Evolutionary conservation across 208 protist genomes (phyloP).

Genomic region (Trypanosoma platydactyli): DNA sequence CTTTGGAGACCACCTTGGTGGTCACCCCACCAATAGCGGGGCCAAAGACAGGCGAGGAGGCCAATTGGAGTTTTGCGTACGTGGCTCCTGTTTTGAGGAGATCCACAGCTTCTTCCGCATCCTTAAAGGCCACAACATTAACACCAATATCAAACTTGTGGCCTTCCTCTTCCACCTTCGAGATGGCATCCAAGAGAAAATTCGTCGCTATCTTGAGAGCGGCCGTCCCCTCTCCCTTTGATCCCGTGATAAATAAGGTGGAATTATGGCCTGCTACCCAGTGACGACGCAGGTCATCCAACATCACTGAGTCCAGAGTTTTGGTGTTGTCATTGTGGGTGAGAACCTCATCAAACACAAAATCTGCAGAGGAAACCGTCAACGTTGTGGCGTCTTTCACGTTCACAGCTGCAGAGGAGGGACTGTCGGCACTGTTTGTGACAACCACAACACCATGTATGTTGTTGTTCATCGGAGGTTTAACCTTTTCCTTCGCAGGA

Average conservation of each 20-base stretch:
- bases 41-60: conserved; percentile 71
- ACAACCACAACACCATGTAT: conserved; percentile 39
- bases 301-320: conserved; percentile 35
- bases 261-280: conserved; percentile 68
- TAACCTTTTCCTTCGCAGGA: neutral
- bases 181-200: conserved; percentile 52
- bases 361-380: conserved; percentile 35
- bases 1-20: conserved; percentile 37
- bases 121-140: conserved; percentile 56
- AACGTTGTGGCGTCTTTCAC: conserved; percentile 48
- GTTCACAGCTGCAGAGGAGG: conserved; percentile 16
- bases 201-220: conserved; percentile 39
- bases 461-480: conserved; percentile 33
- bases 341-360: conserved; percentile 56
- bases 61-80: conserved; percentile 47
- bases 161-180: conserved; percentile 39
- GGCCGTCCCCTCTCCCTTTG: conserved; percentile 31
- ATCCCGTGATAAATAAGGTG: conserved; percentile 46
- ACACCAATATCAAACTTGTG: conserved; percentile 60
- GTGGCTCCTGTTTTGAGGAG: conserved; percentile 53
- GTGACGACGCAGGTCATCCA: conserved; percentile 49
- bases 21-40: conserved; percentile 51
- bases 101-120: conserved; percentile 47
- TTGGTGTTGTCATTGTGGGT: conserved; percentile 37
- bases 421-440: conserved; percentile 8